Base-by-base conservation (phyloP, 1,284 basidiomycete genomes). In the Cerioporus squamosus region DNA sequence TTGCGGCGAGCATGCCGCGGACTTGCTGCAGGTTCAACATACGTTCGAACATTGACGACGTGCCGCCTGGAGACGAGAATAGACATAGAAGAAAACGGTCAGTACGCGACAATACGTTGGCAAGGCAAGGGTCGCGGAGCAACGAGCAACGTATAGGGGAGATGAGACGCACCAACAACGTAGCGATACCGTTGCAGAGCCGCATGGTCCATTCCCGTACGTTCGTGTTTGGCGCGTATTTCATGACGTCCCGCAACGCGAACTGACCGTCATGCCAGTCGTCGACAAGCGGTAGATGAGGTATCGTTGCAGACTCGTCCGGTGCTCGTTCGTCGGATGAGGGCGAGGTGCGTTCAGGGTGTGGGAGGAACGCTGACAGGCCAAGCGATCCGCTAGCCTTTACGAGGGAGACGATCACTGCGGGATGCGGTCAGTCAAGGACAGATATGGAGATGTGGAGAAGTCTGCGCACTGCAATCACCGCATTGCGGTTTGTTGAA, bases 391-490 rank as follows among this genome's bases (percentile, higher is more conserved):
- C 81, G 44, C 78, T 81, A 0, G 74, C 72, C 17, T 74, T 72
- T 3, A 81, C 74, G 8, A 83, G 71, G 0, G 78, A 79, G 53
- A 75, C 74, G 47, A 81, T 75, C 39, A 81, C 79, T 82, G 53
- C 9, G 7, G 24, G 31, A 46, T 29, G 40, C 17, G 5, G 14
- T 23, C 5, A 15, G 10, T 33, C 14, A 17, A 18, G 14, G n/a
- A 18, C 14, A 6, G 10, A 15, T 1, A 15, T 36, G 10, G 14
- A 36, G 33, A 7, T 14, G n/a, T 14, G 15, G 15, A 29, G 10
- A 33, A n/a, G n/a, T 12, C 4, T 22, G 77, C 80, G 61, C 55
- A 83, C 81, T 60, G 67, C 81, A 82, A 62, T 82, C 81, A 17
- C 81, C 81, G 58, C 81, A 83, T 17, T 73, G 57, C 0, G 75